Evolutionary conservation across 2,329 filamentous ascomycete genomes (phyloP), one percentile per base, ranked within the genome.

Genomic region (Rugonectria rugulosa): DNA sequence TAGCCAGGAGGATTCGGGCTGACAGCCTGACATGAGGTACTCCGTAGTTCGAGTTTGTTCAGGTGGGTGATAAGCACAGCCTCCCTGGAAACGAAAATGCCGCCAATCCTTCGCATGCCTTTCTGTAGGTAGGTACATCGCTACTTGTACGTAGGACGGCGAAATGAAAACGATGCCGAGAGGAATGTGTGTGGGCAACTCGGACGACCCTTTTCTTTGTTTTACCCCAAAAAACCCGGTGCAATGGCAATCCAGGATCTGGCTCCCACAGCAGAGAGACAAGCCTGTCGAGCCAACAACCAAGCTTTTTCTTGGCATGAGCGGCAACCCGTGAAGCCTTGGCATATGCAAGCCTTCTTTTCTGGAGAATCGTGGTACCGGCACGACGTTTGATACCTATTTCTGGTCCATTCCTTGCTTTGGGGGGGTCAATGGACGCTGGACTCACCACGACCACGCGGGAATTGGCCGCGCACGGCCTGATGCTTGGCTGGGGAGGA

Each of bases 261-360:
- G 54, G 55, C 41, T 49, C 55, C 55, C 55, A 37, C 54, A 53
- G 52, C 49, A 54, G 59, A 54, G 53, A 63, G 57, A 61, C 63
- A 66, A 65, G 61, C 61, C 60, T 47, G 53, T 62, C 55, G 58
- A 67, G 53, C 51, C 44, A 54, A 55, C 37, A 58, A 66, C 61
- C 67, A 69, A 69, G 67, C 67, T 68, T 68, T 51, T 64, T 63
- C 66, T 68, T 69, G 67, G 67, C 67, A 57, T 55, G 43, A 60
- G 62, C 60, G 57, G 59, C 60, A 59, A 57, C 43, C 45, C 54
- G 53, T 38, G 53, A 53, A 42, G 54, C 34, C 64, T 67, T 67
- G 64, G 65, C 65, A 65, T 59, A 56, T 67, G 64, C 59, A 63
- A 51, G 54, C 36, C 57, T 61, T n/a, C n/a, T n/a, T n/a, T n/a